Evolutionary conservation across 805 yeast species (phyloP), one percentile per base, ranked within the genome.

Genomic region (Ogataea ganodermae): DNA sequence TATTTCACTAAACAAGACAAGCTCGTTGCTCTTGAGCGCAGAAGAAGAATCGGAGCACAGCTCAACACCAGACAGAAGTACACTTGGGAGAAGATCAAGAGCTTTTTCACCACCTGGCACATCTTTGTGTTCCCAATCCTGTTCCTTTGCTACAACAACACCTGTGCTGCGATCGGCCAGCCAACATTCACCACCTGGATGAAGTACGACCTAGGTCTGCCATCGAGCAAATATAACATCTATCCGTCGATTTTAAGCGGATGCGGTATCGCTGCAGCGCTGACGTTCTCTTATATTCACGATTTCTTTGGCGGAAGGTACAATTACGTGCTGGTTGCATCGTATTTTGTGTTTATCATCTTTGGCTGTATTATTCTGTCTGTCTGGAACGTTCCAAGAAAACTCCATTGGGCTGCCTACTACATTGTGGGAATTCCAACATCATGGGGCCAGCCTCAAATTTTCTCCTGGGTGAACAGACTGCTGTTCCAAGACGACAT

Each of bases 381-480:
- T 0, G 58, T 52, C 7, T 80, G 84, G 83, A 52, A 75, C 26
- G 68, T 80, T 17, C 79, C 80, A 1, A 55, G 50, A 4, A 76
- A 77, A 2, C 66, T 74, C 28, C 80, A 78, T 46, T 80, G 81
- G 81, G 63, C 72, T 10, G 61, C 73, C 18, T 80, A 76, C 57
- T 78, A 70, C 55, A 53, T 77, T 22, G 56, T 74, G 3, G 79
- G 79, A 1, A 61, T 74, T 13, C 80, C 83, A 3, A 63, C 75
- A 0, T 51, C 75, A 6, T 72, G 73, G 73, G 83, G 83, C 0
- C 84, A 78, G 60, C 83, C 84, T 1, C 70, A 75, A 55, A 75
- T 79, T 8, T 79, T 71, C 49, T 67, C 81, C 2, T 80, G 84
- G 84, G 72, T 79, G 17, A 80, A 80, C 56, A 65, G 78, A 30